Conservation (phyloP, 1,284 basidiomycete species). For the Ceratobasidium papillatum region DNA sequence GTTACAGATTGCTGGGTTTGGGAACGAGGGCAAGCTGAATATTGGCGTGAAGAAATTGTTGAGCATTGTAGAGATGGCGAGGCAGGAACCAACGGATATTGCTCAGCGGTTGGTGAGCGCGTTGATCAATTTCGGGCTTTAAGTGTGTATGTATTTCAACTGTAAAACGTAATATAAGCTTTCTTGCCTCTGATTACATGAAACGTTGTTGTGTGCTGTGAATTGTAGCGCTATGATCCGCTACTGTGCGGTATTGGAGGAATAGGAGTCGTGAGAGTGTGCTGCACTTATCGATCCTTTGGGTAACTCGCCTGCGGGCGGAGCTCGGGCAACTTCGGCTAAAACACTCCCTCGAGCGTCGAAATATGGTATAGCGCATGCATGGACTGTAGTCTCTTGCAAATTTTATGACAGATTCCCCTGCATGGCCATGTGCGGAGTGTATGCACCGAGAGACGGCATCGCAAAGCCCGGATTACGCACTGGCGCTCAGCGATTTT, state of each 20-base stretch:
- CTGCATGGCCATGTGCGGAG: no score
- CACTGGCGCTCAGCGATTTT: not conserved
- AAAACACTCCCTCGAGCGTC: not conserved
- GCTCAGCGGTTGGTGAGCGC: conserved; percentile 77
- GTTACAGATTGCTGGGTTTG: conserved; percentile 81
- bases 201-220: not conserved
- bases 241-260: not conserved
- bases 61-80: conserved; percentile 94
- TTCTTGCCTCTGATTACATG: not conserved
- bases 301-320: conserved; percentile 22
- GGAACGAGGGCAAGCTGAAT: conserved; percentile 65
- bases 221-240: not conserved
- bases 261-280: conserved; percentile 18
- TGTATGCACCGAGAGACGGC: conserved; percentile 11
- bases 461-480: conserved; percentile 23
- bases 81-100: conserved; percentile 87
- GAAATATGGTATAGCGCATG: not conserved
- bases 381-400: not conserved
- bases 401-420: not conserved
- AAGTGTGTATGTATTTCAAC: not conserved
- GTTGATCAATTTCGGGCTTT: conserved; percentile 63
- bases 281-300: not conserved
- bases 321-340: conserved; percentile 22
- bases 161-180: not conserved
- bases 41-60: conserved; percentile 96